Percentiles rank a stretch among this genome's conserved stretches.
phyloP scores from a whole-genome alignment of 352 stramenopile species.

The Thraustochytrium sp. region DNA sequence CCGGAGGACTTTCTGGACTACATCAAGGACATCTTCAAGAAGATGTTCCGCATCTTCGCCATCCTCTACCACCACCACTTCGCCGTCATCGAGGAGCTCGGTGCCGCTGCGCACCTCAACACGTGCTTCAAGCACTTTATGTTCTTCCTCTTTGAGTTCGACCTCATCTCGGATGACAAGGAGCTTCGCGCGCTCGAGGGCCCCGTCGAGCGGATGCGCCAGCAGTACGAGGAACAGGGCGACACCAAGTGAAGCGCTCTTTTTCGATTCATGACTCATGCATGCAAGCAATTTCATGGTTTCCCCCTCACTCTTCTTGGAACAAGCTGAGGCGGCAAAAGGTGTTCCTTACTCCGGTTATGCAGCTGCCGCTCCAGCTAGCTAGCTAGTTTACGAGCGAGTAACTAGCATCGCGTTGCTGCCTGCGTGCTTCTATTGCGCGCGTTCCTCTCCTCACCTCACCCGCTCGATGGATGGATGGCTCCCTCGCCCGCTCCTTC shows the following conservation, averaged over 20 bases:
- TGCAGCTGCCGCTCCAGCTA: too few relatives aligned
- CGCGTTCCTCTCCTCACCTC: not conserved
- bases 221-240: not conserved
- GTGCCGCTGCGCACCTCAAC: conserved; percentile 90
- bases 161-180: conserved; percentile 19
- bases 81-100: conserved; percentile 83
- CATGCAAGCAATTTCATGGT: too few relatives aligned
- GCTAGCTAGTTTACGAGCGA: not conserved
- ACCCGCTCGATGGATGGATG: too few relatives aligned
- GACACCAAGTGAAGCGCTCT: too few relatives aligned
- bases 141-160: conserved; percentile 64
- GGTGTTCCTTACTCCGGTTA: too few relatives aligned
- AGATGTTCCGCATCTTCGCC: conserved; percentile 92
- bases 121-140: conserved; percentile 98
- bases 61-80: conserved; percentile 95
- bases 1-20: conserved; percentile 69
- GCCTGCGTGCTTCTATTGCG: not conserved
- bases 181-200: not conserved
- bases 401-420: not conserved
- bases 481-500: too few relatives aligned
- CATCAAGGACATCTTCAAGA: conserved; percentile 85
- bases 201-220: not conserved
- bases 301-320: too few relatives aligned
- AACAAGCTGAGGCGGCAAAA: too few relatives aligned
- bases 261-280: too few relatives aligned